Percentiles rank a stretch among this genome's conserved stretches.
Conservation (phyloP, 2,329 filamentous ascomycete genomes). For the Achaetomium macrosporum region DNA sequence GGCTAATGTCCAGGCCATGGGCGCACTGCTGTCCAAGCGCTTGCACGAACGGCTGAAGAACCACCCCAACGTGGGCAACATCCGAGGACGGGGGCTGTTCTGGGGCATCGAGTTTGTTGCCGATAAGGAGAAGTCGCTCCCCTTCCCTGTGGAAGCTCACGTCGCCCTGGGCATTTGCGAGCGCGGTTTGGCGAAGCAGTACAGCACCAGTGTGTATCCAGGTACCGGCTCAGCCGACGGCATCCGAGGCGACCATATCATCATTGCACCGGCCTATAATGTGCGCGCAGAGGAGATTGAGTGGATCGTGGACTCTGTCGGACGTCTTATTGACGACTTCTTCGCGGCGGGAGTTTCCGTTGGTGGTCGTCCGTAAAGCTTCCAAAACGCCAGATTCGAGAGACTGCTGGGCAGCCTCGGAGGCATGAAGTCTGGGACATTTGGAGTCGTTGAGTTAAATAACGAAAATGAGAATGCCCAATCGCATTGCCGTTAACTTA, state of each 20-base stretch:
- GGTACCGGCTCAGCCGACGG: conserved; percentile 57
- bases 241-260: conserved; percentile 59
- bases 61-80: conserved; percentile 38
- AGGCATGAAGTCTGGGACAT: no score
- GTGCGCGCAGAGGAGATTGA: conserved; percentile 52
- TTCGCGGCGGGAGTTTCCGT: conserved; percentile 29
- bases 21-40: conserved; percentile 26
- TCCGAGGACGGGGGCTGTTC: conserved; percentile 40
- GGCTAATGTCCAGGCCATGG: conserved; percentile 31
- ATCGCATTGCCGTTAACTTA: no score
- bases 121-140: conserved; percentile 29
- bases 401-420: no score
- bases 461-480: no score
- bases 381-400: no score
- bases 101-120: conserved; percentile 40
- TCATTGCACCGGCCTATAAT: conserved; percentile 65
- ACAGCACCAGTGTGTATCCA: conserved; percentile 52
- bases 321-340: conserved; percentile 46
- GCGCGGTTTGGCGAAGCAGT: conserved; percentile 27
- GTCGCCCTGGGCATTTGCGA: conserved; percentile 32
- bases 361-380: neutral
- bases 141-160: conserved; percentile 30
- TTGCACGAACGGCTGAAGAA: conserved; percentile 28
- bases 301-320: conserved; percentile 46
- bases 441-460: no score